These are phyloP conservation scores for Aeschynomene evenia DNA, from an alignment of 306 rosid species.

Conservation along the genomic window DNA sequence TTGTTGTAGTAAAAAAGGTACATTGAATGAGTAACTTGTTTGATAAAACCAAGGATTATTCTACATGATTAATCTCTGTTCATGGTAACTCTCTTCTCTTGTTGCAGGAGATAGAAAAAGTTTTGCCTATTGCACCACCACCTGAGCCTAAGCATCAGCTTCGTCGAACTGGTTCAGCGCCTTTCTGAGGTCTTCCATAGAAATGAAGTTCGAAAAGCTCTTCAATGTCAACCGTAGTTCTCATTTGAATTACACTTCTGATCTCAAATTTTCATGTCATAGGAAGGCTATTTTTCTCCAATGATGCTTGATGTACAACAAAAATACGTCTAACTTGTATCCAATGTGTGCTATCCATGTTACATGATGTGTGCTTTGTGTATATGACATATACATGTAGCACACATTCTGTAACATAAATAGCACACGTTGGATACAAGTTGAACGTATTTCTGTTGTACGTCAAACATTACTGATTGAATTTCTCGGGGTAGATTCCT, in stretches of 20 bases:
- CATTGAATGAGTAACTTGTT: neutral
- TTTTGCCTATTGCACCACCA: conserved; percentile 28
- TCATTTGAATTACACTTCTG: neutral
- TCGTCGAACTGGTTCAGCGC: conserved; percentile 40
- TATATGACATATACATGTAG: too few relatives aligned
- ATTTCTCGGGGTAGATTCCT: neutral
- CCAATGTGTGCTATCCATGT: too few relatives aligned
- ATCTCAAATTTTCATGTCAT: conserved; percentile 7
- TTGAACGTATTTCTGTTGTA: too few relatives aligned
- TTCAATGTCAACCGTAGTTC: neutral
- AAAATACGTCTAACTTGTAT: too few relatives aligned
- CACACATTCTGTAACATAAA: too few relatives aligned
- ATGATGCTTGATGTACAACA: too few relatives aligned
- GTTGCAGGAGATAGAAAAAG: conserved; percentile 37
- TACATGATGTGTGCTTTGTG: too few relatives aligned
- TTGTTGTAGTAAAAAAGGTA: neutral
- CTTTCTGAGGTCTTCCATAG: conserved; percentile 24
- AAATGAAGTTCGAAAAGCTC: neutral
- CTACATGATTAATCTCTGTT: too few relatives aligned
- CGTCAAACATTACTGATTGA: too few relatives aligned
- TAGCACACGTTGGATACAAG: too few relatives aligned
- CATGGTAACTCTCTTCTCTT: neutral
- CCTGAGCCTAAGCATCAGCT: conserved; percentile 36
- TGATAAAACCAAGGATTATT: neutral
- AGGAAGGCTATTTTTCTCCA: neutral